phyloP scores from a whole-genome alignment of 768 basidiomycete species.

The Hydnomerulius pinastri region DNA sequence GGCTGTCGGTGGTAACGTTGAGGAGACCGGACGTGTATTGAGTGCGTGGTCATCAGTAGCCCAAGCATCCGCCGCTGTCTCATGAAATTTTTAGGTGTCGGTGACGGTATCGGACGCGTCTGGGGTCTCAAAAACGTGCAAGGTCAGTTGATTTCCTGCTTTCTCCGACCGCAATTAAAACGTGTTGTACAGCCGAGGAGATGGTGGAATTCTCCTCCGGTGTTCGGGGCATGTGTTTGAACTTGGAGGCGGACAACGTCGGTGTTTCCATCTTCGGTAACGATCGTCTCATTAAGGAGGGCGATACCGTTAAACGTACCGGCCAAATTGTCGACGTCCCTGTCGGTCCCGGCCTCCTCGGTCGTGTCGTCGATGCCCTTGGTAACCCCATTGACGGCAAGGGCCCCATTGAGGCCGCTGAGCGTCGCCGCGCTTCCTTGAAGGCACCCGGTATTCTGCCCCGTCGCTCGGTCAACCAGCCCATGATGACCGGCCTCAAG shows the following conservation, averaged over 20 bases:
- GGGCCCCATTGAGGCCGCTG: slow-evolving; percentile 90
- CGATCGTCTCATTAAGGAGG: slow-evolving; percentile 98
- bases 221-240: slow-evolving; percentile 99
- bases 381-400: slow-evolving; percentile 99
- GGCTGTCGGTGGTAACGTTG: slow-evolving; percentile 88
- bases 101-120: slow-evolving; percentile 99
- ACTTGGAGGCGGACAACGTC: slow-evolving; percentile 99
- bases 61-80: slow-evolving; percentile 3
- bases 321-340: slow-evolving; percentile 99
- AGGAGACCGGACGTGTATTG: slow-evolving; percentile 98
- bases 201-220: slow-evolving; percentile 99
- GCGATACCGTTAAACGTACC: slow-evolving; percentile 99
- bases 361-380: slow-evolving; percentile 98
- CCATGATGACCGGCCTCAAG: slow-evolving; percentile 99
- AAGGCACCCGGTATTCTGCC: slow-evolving; percentile 99
- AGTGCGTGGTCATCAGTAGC: slow-evolving; percentile 56
- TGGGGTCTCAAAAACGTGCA: slow-evolving; percentile 99
- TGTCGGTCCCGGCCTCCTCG: slow-evolving; percentile 94
- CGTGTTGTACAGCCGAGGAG: slow-evolving; percentile 77
- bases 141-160: slow-evolving; percentile 49
- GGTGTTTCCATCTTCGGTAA: slow-evolving; percentile 99
- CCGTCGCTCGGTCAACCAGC: slow-evolving; percentile 99
- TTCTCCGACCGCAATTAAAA: slow-evolving; percentile 3
- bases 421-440: slow-evolving; percentile 95
- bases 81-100: slow-evolving; percentile 65